Evolutionary conservation across 495 filamentous ascomycete species (phyloP), one percentile per base, ranked within the genome.

Genomic region (Penicillium soppii): DNA sequence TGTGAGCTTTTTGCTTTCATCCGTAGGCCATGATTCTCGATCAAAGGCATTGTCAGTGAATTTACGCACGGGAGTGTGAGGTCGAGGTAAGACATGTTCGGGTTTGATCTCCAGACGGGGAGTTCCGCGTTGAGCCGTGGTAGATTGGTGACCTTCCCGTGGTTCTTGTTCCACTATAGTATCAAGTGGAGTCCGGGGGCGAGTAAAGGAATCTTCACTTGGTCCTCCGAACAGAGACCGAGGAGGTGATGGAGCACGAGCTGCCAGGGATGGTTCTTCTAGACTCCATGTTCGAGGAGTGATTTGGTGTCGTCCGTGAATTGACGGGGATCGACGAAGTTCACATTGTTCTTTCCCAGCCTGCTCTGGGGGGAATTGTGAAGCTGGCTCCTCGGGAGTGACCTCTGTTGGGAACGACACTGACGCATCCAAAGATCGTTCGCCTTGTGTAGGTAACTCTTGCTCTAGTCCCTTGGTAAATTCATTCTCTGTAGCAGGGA

Each of bases 31-130:
- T 12, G 66, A 56, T 16, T 74, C 70, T 8, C 76, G 71, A 19
- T 73, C 68, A 52, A 82, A 56, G 1, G 75, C 63, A 59, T 75
- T 80, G 58, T 84, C 79, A 0, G 76, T 78, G 32, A 77, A 80
- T 42, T 78, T 70, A 19, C 71, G 46, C 7, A 61, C 56, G 6
- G 71, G 70, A 15, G 70, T 75, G 46, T 68, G 52, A n/a, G 72
- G 71, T 46, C 67, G 71, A 21, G 70, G 71, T 22, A 76, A 54
- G 21, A 72, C 58, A 62, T 76, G 70, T 45, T 73, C 72, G 4
- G 68, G 62, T 35, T 67, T 70, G 53, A 75, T 69, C 53, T 70
- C 69, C 57, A 75, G 62, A 36, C 66, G 72, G 56, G 70, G 71
- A 58, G 66, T 70, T 30, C 63, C 62, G 60, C 54, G 47, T 19